Base-by-base conservation (phyloP, 345 rosid species). In the Ceriops tagal region DNA sequence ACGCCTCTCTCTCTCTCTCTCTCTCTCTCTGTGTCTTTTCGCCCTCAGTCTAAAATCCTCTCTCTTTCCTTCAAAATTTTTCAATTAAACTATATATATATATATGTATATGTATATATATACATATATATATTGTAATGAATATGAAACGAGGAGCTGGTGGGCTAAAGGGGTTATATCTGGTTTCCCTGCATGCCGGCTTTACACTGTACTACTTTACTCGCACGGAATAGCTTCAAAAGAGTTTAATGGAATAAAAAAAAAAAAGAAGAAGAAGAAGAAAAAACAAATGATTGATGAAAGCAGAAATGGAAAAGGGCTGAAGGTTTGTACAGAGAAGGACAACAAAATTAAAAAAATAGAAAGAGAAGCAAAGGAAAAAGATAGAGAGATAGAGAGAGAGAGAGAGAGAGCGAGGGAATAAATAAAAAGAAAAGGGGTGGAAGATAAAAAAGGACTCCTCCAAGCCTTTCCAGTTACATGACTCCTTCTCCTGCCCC, bases 381-480 rank as follows among this genome's bases (percentile, higher is more conserved):
- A 8, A 30, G 31, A 5, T 0, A 31, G 6, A 35, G 31, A 16
- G 39, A 13, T 9, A 27, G 18, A 28, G 26, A 18, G 32, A 53
- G 21, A 27, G 16, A 22, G 24, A 43, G 15, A 30, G 28, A 22
- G 20, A 15, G 26, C 37, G 35, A 11, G 1, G 6, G 6, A 0
- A 31, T 31, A 34, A 37, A n/a, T 43, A n/a, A 46, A 19, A 21
- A 32, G n/a, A 28, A n/a, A 22, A 43, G 66, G 34, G 13, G 64
- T 47, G 8, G 73, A 73, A 73, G 83, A 79, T 81, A 82, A 74
- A 88, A 76, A 96, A 85, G 96, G 98, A 87, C 75, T 76, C 66
- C 62, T 83, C 73, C 81, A 87, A 90, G 90, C 96, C 98, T 85
- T 85, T 84, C 88, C 84, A 86, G 78, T 64, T 64, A 74, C 81